These are phyloP conservation scores for Biscogniauxia sp. DNA, from an alignment of 2,329 filamentous ascomycete species.

Conservation along the genomic window DNA sequence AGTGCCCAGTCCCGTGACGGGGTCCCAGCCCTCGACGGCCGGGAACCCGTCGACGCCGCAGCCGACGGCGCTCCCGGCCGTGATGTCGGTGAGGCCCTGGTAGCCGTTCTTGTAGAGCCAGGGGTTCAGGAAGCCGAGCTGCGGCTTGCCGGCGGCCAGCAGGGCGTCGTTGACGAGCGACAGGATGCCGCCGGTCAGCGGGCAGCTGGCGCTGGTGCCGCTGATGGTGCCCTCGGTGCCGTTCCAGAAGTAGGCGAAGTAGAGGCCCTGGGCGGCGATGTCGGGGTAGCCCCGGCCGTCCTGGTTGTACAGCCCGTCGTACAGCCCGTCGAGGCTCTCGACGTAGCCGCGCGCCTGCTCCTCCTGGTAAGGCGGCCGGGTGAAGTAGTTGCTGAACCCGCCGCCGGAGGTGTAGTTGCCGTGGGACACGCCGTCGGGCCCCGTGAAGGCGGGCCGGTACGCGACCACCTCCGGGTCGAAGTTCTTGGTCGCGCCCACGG, in stretches of 20 bases:
- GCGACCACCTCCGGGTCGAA: constrained; percentile 37
- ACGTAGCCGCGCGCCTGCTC: constrained; percentile 38
- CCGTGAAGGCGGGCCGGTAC: constrained; percentile 31
- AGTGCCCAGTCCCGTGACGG: neutral
- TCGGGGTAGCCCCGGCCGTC: constrained; percentile 47
- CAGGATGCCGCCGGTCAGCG: constrained; percentile 55
- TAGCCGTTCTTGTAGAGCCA: constrained; percentile 38
- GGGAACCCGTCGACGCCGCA: constrained; percentile 34
- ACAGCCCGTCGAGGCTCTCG: constrained; percentile 38
- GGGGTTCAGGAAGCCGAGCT: constrained; percentile 44
- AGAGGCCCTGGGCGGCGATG: constrained; percentile 33
- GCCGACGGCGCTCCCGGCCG: constrained; percentile 36
- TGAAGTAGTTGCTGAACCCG: constrained; percentile 48
- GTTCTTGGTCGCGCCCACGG: constrained; percentile 32
- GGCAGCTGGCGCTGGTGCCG: constrained; percentile 54
- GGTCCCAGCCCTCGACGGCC: constrained; percentile 33
- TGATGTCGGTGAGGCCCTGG: constrained; percentile 40
- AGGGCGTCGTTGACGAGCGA: constrained; percentile 62
- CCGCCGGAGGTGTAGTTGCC: constrained; percentile 32
- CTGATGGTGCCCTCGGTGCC: constrained; percentile 37
- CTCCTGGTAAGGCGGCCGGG: constrained; percentile 41
- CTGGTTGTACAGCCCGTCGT: constrained; percentile 44
- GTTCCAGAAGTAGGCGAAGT: constrained; percentile 34
- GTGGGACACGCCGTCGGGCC: constrained; percentile 10
- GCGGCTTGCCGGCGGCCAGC: constrained; percentile 45